These are phyloP conservation scores for Vinca minor DNA, from an alignment of 257 asterid genomes.

Conservation along the genomic window DNA sequence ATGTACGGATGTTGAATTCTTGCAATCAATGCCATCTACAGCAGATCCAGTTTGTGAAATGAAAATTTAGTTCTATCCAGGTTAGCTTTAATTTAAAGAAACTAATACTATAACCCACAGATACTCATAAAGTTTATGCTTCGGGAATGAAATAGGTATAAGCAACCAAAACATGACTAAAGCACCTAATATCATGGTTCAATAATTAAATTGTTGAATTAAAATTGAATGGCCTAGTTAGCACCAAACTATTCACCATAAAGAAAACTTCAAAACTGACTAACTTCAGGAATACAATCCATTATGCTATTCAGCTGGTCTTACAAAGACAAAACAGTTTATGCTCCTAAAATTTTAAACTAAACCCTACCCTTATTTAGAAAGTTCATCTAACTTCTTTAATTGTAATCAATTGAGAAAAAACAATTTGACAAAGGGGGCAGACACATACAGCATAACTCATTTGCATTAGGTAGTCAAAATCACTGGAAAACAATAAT, in stretches of 20 bases:
- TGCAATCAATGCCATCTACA: slow-evolving; percentile 94
- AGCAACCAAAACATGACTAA: neutral
- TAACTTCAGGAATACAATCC: neutral
- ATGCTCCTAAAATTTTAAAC: neutral
- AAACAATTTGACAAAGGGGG: neutral
- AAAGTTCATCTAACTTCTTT: neutral
- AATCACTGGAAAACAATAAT: neutral
- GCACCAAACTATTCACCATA: neutral
- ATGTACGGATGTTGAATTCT: slow-evolving; percentile 85
- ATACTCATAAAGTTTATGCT: neutral
- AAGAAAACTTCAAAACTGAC: neutral
- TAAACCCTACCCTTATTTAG: neutral
- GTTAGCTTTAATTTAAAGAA: neutral
- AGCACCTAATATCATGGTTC: neutral
- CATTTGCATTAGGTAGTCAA: neutral
- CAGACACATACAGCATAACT: neutral
- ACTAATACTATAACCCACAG: neutral
- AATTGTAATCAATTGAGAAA: neutral
- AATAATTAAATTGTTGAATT: neutral
- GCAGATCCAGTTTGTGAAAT: slow-evolving; percentile 20
- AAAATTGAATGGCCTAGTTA: neutral
- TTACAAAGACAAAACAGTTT: neutral
- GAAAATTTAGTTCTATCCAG: neutral
- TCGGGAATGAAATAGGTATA: neutral
- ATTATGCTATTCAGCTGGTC: neutral